phyloP scores from a whole-genome alignment of 140 eudicot genomes.

The Flaveria floridana region DNA sequence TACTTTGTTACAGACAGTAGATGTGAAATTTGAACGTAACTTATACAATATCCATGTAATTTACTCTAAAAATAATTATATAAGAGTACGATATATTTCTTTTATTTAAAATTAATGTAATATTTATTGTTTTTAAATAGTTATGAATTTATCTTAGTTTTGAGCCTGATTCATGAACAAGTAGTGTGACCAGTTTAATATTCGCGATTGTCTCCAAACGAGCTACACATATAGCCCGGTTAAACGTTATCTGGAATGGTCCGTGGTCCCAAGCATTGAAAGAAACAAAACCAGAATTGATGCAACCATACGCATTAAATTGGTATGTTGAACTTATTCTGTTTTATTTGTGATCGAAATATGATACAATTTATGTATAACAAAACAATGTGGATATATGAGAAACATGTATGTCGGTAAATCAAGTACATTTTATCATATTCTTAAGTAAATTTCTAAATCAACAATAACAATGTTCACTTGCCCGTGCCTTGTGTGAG shows the following conservation, averaged over 20 bases:
- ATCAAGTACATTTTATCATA: background rate
- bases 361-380: background rate
- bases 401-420: background rate
- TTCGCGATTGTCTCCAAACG: too few relatives aligned
- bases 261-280: constrained; percentile 24
- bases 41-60: too few relatives aligned
- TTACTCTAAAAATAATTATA: too few relatives aligned
- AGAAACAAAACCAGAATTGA: constrained; percentile 7
- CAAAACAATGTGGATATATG: background rate
- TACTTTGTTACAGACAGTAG: too few relatives aligned
- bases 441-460: background rate
- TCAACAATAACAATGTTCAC: background rate
- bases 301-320: constrained; percentile 17
- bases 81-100: too few relatives aligned
- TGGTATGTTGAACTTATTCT: background rate
- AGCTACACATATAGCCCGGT: background rate
- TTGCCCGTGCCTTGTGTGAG: background rate
- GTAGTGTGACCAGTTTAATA: too few relatives aligned
- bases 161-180: too few relatives aligned
- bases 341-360: background rate
- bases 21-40: too few relatives aligned
- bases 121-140: too few relatives aligned
- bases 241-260: constrained; percentile 12
- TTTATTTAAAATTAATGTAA: too few relatives aligned
- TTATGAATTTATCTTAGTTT: too few relatives aligned